A percentile compares a stretch with the other conserved stretches of the same genome.
These are phyloP conservation scores for Pyricularia sp. DNA, from an alignment of 2,329 filamentous ascomycete genomes.

Conservation along the genomic window DNA sequence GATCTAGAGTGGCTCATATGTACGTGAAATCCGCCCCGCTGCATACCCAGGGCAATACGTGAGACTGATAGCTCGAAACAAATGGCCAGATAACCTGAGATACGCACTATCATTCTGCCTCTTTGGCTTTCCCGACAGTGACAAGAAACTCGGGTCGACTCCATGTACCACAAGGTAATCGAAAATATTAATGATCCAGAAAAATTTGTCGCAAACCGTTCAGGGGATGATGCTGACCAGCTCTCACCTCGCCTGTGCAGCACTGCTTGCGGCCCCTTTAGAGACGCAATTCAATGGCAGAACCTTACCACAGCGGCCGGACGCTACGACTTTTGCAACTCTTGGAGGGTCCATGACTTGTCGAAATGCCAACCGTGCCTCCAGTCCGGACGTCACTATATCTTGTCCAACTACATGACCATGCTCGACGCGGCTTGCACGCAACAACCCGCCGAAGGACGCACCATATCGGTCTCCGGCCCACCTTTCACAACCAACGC, in stretches of 20 bases:
- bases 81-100: slow-evolving; percentile 39
- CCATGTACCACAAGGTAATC: slow-evolving; percentile 40
- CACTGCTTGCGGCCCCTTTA: slow-evolving; percentile 37
- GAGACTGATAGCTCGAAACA: neutral
- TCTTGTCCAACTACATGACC: slow-evolving; percentile 40
- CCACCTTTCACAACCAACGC: slow-evolving; percentile 33
- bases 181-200: neutral
- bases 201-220: neutral
- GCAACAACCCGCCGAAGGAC: slow-evolving; percentile 34
- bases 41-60: neutral
- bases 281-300: slow-evolving; percentile 31
- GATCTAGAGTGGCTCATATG: slow-evolving; percentile 43
- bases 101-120: slow-evolving; percentile 43
- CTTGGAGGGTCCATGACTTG: slow-evolving; percentile 27
- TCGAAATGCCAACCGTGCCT: slow-evolving; percentile 37
- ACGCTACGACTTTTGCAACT: slow-evolving; percentile 40
- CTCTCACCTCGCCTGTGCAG: slow-evolving; percentile 17
- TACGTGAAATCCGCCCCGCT: slow-evolving; percentile 13
- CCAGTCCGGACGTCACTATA: slow-evolving; percentile 20
- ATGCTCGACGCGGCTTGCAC: slow-evolving; percentile 43
- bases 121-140: slow-evolving; percentile 33
- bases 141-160: slow-evolving; percentile 19
- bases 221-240: neutral
- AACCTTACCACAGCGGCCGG: slow-evolving; percentile 32
- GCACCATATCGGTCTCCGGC: slow-evolving; percentile 36